Conservation (phyloP, 2,329 filamentous ascomycete genomes). For the Microcyclospora tardicrescens region DNA sequence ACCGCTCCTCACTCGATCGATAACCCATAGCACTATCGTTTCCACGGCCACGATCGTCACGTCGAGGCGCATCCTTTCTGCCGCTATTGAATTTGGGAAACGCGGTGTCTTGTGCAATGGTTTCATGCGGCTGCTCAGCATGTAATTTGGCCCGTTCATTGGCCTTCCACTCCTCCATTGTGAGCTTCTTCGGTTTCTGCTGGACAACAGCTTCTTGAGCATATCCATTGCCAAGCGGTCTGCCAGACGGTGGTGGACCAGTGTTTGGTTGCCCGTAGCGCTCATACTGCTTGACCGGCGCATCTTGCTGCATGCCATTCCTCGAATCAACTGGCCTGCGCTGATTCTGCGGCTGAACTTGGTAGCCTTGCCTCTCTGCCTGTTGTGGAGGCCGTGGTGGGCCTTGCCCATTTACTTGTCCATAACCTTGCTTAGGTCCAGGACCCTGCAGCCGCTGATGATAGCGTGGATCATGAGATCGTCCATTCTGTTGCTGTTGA, state of each 20-base stretch:
- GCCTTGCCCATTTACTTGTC: slow-evolving; percentile 1
- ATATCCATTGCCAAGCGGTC: slow-evolving; percentile 1
- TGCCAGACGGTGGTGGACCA: neutral
- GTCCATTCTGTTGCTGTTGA: slow-evolving; percentile 4
- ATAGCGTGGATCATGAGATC: neutral
- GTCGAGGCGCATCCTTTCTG: slow-evolving; percentile 9
- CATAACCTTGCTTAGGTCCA: neutral
- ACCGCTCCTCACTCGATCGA: slow-evolving; percentile 10
- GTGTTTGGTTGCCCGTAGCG: neutral
- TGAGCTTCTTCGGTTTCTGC: slow-evolving; percentile 10
- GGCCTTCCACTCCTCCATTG: slow-evolving; percentile 24
- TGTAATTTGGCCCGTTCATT: slow-evolving; percentile 20
- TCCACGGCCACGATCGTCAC: slow-evolving; percentile 5
- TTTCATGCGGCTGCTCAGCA: slow-evolving; percentile 16
- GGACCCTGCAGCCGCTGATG: neutral
- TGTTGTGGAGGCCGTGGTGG: neutral
- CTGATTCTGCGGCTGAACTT: neutral
- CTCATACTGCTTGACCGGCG: neutral
- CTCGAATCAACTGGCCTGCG: neutral
- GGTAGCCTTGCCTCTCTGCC: neutral
- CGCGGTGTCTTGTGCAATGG: slow-evolving; percentile 30
- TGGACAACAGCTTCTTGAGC: slow-evolving; percentile 2
- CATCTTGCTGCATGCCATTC: slow-evolving; percentile 1
- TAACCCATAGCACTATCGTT: slow-evolving; percentile 5
- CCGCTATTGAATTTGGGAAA: slow-evolving; percentile 30